phyloP scores from a whole-genome alignment of 2,329 filamentous ascomycete species.

The Penicillium griseofulvum region DNA sequence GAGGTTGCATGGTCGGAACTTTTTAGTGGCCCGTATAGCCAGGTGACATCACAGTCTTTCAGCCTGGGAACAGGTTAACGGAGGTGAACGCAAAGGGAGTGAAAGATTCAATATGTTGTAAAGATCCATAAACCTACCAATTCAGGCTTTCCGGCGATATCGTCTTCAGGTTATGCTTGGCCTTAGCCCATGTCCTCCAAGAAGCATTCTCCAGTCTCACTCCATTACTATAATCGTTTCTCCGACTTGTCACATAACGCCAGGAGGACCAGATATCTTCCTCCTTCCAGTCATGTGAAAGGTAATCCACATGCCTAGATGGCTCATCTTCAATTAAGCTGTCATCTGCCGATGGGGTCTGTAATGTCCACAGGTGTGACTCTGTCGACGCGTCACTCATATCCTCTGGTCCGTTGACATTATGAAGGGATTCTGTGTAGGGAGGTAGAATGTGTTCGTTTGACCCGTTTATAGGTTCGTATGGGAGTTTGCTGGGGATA shows the following conservation, averaged over 20 bases:
- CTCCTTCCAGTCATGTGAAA: slow-evolving; percentile 89
- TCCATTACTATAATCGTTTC: slow-evolving; percentile 75
- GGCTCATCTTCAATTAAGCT: slow-evolving; percentile 70
- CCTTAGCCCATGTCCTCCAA: slow-evolving; percentile 95
- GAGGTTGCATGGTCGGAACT: slow-evolving; percentile 52
- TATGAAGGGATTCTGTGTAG: slow-evolving; percentile 40
- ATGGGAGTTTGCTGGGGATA: slow-evolving; percentile 32
- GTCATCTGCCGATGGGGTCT: slow-evolving; percentile 70
- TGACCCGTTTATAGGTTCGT: slow-evolving; percentile 39
- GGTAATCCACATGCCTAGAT: slow-evolving; percentile 88
- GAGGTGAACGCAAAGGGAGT: not conserved
- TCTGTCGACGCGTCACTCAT: slow-evolving; percentile 23
- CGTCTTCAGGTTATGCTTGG: slow-evolving; percentile 81
- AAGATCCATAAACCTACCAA: slow-evolving; percentile 62
- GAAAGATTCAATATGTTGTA: not conserved
- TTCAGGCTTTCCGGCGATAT: slow-evolving; percentile 89
- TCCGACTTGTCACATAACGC: slow-evolving; percentile 83
- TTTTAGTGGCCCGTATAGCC: slow-evolving; percentile 92
- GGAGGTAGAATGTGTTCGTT: slow-evolving; percentile 45
- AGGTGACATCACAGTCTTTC: slow-evolving; percentile 96
- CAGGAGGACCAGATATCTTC: slow-evolving; percentile 98
- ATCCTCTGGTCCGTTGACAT: slow-evolving; percentile 41
- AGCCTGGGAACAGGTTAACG: slow-evolving; percentile 60
- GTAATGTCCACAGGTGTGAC: slow-evolving; percentile 56
- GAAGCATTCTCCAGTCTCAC: slow-evolving; percentile 89